These are phyloP conservation scores for Inga leiocalycina DNA, from an alignment of 306 rosid genomes.

Conservation along the genomic window DNA sequence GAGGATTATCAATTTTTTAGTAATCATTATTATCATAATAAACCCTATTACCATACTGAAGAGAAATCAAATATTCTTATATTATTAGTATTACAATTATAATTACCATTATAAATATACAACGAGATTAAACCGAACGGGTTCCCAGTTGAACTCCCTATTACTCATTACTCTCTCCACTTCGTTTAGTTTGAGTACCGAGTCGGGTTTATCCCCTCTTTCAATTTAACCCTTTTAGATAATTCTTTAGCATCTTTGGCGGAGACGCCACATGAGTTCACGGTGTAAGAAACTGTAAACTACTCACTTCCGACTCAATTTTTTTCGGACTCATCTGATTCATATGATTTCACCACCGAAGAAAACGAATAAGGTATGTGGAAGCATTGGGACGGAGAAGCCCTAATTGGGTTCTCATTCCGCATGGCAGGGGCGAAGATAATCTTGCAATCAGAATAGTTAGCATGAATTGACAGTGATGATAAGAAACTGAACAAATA, in stretches of 20 bases:
- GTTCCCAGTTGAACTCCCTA: too few species aligned
- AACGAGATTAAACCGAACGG: too few species aligned
- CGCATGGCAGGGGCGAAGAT: not conserved
- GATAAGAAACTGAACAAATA: not conserved
- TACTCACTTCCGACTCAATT: not conserved
- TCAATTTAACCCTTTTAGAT: not conserved
- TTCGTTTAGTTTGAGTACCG: not conserved
- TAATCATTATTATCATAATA: too few species aligned
- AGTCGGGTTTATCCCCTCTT: not conserved
- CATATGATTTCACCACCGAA: not conserved
- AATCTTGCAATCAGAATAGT: constrained; percentile 11
- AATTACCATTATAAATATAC: too few species aligned
- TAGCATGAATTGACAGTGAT: not conserved
- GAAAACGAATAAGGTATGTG: not conserved
- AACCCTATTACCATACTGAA: too few species aligned
- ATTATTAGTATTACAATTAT: too few species aligned
- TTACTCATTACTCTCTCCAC: too few species aligned
- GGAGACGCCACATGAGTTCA: not conserved
- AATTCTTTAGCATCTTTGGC: not conserved
- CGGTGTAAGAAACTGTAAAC: not conserved
- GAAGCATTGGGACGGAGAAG: not conserved
- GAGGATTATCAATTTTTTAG: too few species aligned
- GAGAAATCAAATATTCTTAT: too few species aligned
- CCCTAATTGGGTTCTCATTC: not conserved
- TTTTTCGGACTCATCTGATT: not conserved